Conservation (phyloP, 768 basidiomycete genomes). For the Lepiota subincarnata region DNA sequence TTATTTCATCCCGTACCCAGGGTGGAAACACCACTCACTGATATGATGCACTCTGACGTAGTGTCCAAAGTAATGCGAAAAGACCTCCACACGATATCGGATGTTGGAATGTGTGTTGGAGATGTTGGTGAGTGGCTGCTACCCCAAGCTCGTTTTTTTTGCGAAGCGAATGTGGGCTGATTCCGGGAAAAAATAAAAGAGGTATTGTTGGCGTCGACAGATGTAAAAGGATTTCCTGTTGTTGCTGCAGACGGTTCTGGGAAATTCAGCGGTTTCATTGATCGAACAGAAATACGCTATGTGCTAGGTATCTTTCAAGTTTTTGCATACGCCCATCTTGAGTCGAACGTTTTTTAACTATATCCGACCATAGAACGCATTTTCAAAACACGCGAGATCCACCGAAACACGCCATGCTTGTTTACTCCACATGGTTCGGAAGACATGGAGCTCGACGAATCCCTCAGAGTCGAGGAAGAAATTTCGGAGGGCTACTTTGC, state of each 20-base stretch:
- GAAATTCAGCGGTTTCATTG: constrained; percentile 83
- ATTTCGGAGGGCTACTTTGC: constrained; percentile 59
- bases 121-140: constrained; percentile 64
- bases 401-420: constrained; percentile 63
- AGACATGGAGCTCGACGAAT: constrained; percentile 45
- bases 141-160: background rate
- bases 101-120: constrained; percentile 68
- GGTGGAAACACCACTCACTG: background rate
- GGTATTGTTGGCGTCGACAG: constrained; percentile 58
- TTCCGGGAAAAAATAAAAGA: constrained; percentile 54
- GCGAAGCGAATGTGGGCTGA: constrained; percentile 8
- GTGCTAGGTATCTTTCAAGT: constrained; percentile 75
- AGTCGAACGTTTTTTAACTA: constrained; percentile 7
- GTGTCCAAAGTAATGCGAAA: constrained; percentile 90
- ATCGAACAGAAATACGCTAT: constrained; percentile 77
- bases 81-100: constrained; percentile 69
- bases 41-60: constrained; percentile 23
- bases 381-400: constrained; percentile 55
- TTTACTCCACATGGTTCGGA: constrained; percentile 60
- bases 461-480: constrained; percentile 61
- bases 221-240: constrained; percentile 91
- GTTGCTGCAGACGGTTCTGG: constrained; percentile 56
- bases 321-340: constrained; percentile 2
- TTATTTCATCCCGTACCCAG: background rate
- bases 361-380: constrained; percentile 56